Percentiles rank a stretch among this genome's conserved stretches.
Conservation (phyloP, 192 early-diverging fungal genomes). For the Podila minutissima region DNA sequence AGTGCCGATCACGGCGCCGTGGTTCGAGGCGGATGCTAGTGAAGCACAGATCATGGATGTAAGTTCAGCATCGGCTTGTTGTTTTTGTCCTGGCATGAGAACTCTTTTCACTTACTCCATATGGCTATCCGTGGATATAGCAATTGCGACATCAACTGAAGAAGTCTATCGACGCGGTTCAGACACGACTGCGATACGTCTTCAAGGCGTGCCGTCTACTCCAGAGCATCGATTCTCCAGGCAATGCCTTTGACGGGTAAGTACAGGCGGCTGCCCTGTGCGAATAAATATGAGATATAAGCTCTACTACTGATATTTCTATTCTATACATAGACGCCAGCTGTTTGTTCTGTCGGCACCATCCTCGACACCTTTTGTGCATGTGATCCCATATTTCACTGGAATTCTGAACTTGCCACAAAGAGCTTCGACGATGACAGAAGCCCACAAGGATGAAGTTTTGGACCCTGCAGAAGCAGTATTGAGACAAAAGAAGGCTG, state of each 20-base stretch:
- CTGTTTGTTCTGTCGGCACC: slow-evolving; percentile 44
- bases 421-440: neutral
- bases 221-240: slow-evolving; percentile 29
- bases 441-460: neutral
- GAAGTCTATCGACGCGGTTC: slow-evolving; percentile 35
- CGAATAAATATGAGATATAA: neutral
- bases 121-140: neutral
- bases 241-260: slow-evolving; percentile 31
- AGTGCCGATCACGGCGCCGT: slow-evolving; percentile 20
- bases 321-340: slow-evolving; percentile 22
- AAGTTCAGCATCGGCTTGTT: neutral
- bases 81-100: neutral
- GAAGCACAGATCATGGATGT: slow-evolving; percentile 35
- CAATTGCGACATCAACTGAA: slow-evolving; percentile 34
- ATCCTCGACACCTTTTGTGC: slow-evolving; percentile 40
- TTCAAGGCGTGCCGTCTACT: slow-evolving; percentile 33
- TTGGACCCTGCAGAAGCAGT: slow-evolving; percentile 36
- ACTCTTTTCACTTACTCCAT: neutral
- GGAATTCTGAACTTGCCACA: slow-evolving; percentile 8
- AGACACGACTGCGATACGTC: slow-evolving; percentile 35
- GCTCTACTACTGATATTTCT: neutral
- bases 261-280: neutral
- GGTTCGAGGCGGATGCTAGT: slow-evolving; percentile 27
- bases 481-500: slow-evolving; percentile 11
- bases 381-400: slow-evolving; percentile 36